Evolutionary conservation across 352 stramenopile species (phyloP).

Genomic region (Phytophthora constricta): DNA sequence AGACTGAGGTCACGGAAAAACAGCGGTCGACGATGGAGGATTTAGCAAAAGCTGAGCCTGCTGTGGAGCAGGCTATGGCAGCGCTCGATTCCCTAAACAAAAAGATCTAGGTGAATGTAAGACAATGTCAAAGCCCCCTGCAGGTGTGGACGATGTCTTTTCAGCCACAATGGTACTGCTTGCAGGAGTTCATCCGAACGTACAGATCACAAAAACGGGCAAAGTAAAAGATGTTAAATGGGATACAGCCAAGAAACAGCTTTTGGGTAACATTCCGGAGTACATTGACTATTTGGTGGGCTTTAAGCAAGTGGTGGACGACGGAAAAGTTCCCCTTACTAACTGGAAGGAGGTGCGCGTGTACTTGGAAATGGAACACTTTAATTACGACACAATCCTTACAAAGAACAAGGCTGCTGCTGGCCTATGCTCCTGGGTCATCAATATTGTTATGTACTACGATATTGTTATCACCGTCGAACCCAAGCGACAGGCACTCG

Average conservation of each 20-base stretch:
- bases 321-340: slow-evolving; percentile 88
- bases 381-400: slow-evolving; percentile 95
- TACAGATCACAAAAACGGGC: slow-evolving; percentile 93
- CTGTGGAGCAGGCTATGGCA: slow-evolving; percentile 95
- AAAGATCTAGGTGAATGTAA: slow-evolving; percentile 96
- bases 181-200: slow-evolving; percentile 93
- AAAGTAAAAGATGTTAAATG: slow-evolving; percentile 97
- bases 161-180: slow-evolving; percentile 93
- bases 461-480: slow-evolving; percentile 96
- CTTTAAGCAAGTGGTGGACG: slow-evolving; percentile 95
- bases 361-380: slow-evolving; percentile 94
- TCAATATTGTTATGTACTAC: slow-evolving; percentile 98
- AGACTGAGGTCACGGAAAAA: slow-evolving; percentile 94
- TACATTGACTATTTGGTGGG: slow-evolving; percentile 95
- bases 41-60: slow-evolving; percentile 94
- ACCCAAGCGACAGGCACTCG: slow-evolving; percentile 93
- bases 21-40: slow-evolving; percentile 90
- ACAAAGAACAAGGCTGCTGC: slow-evolving; percentile 96
- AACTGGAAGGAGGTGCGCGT: slow-evolving; percentile 96
- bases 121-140: slow-evolving; percentile 95
- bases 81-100: slow-evolving; percentile 96
- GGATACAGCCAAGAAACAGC: slow-evolving; percentile 95
- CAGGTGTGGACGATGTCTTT: slow-evolving; percentile 96
- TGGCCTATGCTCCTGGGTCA: slow-evolving; percentile 93
- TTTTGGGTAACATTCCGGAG: slow-evolving; percentile 95